Percentiles rank a stretch among this genome's conserved stretches.
Conservation (phyloP, 139 green algal species). For the Picochlorum sp. region DNA sequence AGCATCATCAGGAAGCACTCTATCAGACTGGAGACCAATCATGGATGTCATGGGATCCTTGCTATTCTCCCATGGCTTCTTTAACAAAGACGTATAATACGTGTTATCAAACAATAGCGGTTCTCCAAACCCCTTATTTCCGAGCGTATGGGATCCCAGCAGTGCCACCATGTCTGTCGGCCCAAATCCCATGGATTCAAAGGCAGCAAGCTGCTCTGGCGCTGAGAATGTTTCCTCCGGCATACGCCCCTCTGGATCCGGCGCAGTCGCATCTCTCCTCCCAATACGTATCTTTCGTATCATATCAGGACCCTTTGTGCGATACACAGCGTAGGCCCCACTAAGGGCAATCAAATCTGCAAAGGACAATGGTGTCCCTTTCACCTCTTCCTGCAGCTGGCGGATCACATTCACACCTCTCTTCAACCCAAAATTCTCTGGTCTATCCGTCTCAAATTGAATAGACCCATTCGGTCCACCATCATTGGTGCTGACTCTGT, state of each 20-base stretch:
- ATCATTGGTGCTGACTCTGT: conserved; percentile 18
- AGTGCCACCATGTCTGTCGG: conserved; percentile 62
- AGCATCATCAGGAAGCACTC: conserved; percentile 67
- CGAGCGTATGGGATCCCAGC: conserved; percentile 62
- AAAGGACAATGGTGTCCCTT: conserved; percentile 48
- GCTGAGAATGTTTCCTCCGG: conserved; percentile 48
- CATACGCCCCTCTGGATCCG: conserved; percentile 61
- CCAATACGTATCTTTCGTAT: conserved; percentile 38
- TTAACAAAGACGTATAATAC: conserved; percentile 76
- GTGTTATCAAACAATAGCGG: conserved; percentile 82
- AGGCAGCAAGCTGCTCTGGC: conserved; percentile 47
- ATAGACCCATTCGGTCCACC: conserved; percentile 82
- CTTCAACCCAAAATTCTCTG: conserved; percentile 82
- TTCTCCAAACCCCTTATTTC: conserved; percentile 86
- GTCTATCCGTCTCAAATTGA: conserved; percentile 70
- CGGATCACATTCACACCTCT: conserved; percentile 54
- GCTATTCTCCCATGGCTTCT: conserved; percentile 53
- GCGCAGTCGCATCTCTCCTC: conserved; percentile 34
- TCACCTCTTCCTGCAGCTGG: conserved; percentile 31
- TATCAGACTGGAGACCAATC: conserved; percentile 72
- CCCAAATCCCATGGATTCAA: conserved; percentile 56
- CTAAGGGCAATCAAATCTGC: conserved; percentile 71
- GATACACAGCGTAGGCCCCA: conserved; percentile 53
- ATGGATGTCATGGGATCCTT: conserved; percentile 26
- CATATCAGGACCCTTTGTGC: conserved; percentile 64